Evolutionary conservation across 2,329 filamentous ascomycete species (phyloP).

Genomic region (Fusarium tjaetaba): DNA sequence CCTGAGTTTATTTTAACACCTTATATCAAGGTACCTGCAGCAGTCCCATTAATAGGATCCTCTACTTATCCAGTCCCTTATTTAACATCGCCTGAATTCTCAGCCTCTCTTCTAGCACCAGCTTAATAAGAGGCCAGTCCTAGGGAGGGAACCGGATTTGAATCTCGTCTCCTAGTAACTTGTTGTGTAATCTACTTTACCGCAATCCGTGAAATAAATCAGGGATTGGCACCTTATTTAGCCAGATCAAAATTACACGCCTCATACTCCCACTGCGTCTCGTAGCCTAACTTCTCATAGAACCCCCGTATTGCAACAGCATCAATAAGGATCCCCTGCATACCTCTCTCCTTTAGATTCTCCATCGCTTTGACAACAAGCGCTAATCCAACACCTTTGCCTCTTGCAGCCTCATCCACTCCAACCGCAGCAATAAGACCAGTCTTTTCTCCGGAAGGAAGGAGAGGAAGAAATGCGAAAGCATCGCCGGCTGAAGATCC

Average conservation of each 20-base stretch:
- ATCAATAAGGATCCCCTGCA: constrained; percentile 36
- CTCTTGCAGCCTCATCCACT: constrained; percentile 31
- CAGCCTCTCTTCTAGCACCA: neutral
- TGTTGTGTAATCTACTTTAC: fast-evolving
- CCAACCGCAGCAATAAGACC: constrained; percentile 39
- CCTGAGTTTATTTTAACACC: too few relatives aligned
- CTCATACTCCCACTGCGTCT: constrained; percentile 35
- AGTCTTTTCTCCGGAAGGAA: constrained; percentile 31
- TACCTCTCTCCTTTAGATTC: constrained; percentile 30
- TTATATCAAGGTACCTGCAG: neutral
- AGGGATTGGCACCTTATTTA: neutral
- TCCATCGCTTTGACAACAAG: constrained; percentile 39
- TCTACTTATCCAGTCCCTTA: neutral
- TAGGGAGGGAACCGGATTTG: fast-evolving
- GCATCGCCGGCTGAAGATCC: neutral
- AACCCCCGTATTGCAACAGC: constrained; percentile 34
- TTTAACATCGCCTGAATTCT: neutral
- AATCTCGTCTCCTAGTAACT: fast-evolving
- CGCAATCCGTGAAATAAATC: fast-evolving
- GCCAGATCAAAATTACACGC: neutral
- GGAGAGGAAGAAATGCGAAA: constrained; percentile 31
- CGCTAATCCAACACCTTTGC: constrained; percentile 32
- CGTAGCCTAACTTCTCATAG: constrained; percentile 35
- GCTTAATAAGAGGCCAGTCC: fast-evolving
- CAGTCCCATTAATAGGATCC: neutral